These are phyloP conservation scores for Amphichorda felina DNA, from an alignment of 2,329 filamentous ascomycete species.

Conservation along the genomic window DNA sequence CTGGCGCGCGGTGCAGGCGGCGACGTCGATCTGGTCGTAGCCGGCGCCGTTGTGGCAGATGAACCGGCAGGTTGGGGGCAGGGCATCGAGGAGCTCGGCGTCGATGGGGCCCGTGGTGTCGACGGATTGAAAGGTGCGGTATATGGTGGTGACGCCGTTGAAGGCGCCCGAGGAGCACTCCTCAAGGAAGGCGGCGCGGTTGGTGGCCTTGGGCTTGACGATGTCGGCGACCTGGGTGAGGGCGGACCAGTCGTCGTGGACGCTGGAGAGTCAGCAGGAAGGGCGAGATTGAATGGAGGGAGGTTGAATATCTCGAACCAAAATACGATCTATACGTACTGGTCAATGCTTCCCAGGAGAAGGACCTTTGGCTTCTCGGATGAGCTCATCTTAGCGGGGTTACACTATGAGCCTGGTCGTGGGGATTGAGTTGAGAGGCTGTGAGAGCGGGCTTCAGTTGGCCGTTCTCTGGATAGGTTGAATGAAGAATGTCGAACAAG, in stretches of 20 bases:
- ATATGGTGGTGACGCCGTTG: conserved; percentile 53
- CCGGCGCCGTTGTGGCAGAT: conserved; percentile 62
- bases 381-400: too few relatives aligned
- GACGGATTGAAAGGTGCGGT: conserved; percentile 58
- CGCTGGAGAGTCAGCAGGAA: conserved; percentile 41
- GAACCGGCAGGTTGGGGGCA: conserved; percentile 42
- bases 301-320: too few relatives aligned
- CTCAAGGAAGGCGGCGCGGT: conserved; percentile 54
- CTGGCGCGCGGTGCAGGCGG: conserved; percentile 53
- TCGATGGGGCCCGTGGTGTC: conserved; percentile 59
- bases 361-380: conserved; percentile 19
- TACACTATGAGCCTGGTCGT: too few relatives aligned
- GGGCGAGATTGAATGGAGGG: background rate
- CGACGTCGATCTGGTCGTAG: conserved; percentile 72
- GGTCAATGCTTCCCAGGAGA: conserved; percentile 24
- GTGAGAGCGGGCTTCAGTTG: too few relatives aligned
- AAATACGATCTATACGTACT: conserved; percentile 22
- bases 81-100: conserved; percentile 49
- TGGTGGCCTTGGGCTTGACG: conserved; percentile 46
- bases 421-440: too few relatives aligned
- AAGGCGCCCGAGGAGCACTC: conserved; percentile 55
- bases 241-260: conserved; percentile 50
- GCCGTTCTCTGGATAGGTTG: too few relatives aligned
- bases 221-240: conserved; percentile 54
- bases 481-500: too few relatives aligned